Evolutionary conservation across 225 moss, liverwort and hornwort species (phyloP).

Genomic region (Lunularia cruciata): DNA sequence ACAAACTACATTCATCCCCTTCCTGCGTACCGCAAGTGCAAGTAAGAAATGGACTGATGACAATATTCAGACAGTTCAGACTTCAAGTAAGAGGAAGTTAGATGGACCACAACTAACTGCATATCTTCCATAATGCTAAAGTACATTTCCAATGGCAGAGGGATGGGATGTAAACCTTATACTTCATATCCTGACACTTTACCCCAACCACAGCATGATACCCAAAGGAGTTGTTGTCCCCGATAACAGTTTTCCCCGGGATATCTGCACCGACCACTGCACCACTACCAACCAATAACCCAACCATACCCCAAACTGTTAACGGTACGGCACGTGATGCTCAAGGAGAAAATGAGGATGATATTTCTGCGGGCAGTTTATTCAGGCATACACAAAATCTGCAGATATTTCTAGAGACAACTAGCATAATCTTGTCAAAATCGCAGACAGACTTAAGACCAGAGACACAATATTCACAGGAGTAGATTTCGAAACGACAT

Average conservation of each 20-base stretch:
- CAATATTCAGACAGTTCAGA: no score
- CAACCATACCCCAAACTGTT: conserved; percentile 32
- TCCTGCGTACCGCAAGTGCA: conserved; percentile 49
- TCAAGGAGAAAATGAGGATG: no score
- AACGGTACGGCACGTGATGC: conserved; percentile 12
- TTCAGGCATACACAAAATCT: background rate
- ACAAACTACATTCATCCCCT: conserved; percentile 74
- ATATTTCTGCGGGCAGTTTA: no score
- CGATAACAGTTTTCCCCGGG: conserved; percentile 67
- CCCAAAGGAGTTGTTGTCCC: conserved; percentile 67
- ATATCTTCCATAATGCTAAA: no score
- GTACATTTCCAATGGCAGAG: background rate
- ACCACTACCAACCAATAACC: conserved; percentile 89
- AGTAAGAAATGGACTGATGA: background rate
- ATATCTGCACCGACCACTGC: conserved; percentile 94
- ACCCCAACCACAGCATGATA: conserved; percentile 87
- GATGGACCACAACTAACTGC: no score
- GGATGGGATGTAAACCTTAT: conserved; percentile 51
- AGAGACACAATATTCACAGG: no score
- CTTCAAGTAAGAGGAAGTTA: no score
- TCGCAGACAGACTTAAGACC: no score
- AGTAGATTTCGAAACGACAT: background rate
- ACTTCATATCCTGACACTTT: conserved; percentile 87
- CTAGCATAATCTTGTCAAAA: background rate
- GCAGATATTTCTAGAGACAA: background rate